These are phyloP conservation scores for Aspergillus haitiensis DNA, from an alignment of 495 filamentous ascomycete genomes.

Conservation along the genomic window DNA sequence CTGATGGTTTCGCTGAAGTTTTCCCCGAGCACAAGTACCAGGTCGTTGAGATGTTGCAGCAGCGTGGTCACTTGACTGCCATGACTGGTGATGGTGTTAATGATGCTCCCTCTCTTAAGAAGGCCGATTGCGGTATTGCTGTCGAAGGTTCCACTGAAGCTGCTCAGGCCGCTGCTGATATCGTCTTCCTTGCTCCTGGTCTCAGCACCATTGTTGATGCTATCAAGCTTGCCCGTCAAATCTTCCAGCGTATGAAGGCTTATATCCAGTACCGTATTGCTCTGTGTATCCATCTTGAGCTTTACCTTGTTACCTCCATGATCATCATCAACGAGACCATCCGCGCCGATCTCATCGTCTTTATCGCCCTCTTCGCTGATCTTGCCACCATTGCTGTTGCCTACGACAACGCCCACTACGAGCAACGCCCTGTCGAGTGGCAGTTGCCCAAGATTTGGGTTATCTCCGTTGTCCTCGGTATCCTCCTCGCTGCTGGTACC, in stretches of 20 bases:
- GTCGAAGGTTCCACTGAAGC: conserved; percentile 77
- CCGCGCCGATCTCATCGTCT: conserved; percentile 66
- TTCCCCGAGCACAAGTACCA: conserved; percentile 80
- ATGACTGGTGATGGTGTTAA: conserved; percentile 79
- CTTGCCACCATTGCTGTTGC: conserved; percentile 74
- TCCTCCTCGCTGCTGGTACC: conserved; percentile 64
- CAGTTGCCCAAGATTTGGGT: conserved; percentile 78
- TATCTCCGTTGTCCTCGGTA: conserved; percentile 66
- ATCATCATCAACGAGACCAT: conserved; percentile 75
- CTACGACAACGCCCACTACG: conserved; percentile 76
- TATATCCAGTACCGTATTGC: conserved; percentile 82
- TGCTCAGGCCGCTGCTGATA: conserved; percentile 75
- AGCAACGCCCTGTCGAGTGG: conserved; percentile 71
- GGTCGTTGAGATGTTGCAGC: conserved; percentile 74
- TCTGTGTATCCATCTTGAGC: conserved; percentile 72
- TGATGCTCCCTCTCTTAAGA: conserved; percentile 72
- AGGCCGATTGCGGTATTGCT: conserved; percentile 74
- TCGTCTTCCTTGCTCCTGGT: conserved; percentile 77
- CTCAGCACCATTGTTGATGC: conserved; percentile 73
- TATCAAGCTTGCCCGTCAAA: conserved; percentile 76
- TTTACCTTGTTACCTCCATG: conserved; percentile 77
- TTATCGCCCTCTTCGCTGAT: conserved; percentile 76
- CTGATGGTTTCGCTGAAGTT: conserved; percentile 74
- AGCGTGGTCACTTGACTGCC: conserved; percentile 71
- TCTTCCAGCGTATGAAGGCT: conserved; percentile 82